These are phyloP conservation scores for Aspergillus sp. DNA, from an alignment of 2,329 filamentous ascomycete species.

Conservation along the genomic window DNA sequence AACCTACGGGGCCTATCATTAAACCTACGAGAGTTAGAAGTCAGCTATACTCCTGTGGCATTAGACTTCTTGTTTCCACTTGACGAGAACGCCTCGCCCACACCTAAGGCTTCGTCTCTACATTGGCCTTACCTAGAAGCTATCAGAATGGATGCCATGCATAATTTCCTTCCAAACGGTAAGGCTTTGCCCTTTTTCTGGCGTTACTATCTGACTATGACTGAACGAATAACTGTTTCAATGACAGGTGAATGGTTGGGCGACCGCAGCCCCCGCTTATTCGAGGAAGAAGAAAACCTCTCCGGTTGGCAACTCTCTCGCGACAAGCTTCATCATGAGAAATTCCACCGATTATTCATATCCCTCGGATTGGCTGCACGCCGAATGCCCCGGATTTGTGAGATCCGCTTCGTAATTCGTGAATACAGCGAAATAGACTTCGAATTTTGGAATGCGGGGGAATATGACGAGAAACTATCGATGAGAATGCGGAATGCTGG, in stretches of 20 bases:
- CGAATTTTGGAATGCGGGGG: not conserved
- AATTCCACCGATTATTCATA: not conserved
- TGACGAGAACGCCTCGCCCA: not conserved
- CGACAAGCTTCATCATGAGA: not conserved
- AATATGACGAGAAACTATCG: not conserved
- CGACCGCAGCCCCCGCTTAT: not conserved
- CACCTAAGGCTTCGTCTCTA: not conserved
- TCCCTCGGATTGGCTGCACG: not conserved
- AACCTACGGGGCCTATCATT: not conserved
- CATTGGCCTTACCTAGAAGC: not conserved
- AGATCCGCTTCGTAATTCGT: not conserved
- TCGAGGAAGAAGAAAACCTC: not conserved
- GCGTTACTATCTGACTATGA: no score
- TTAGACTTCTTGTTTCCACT: not conserved
- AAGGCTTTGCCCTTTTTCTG: no score
- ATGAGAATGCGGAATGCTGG: not conserved
- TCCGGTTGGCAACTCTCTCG: no score
- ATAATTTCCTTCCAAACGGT: not conserved
- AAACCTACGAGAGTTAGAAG: not conserved
- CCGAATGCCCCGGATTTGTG: not conserved
- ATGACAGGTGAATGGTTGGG: no score
- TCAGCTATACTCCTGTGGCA: not conserved
- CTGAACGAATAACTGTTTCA: no score
- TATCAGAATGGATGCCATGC: not conserved
- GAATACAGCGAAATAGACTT: not conserved